Evolutionary conservation across 2,329 filamentous ascomycete genomes (phyloP).

Genomic region (Botrytis squamosa): DNA sequence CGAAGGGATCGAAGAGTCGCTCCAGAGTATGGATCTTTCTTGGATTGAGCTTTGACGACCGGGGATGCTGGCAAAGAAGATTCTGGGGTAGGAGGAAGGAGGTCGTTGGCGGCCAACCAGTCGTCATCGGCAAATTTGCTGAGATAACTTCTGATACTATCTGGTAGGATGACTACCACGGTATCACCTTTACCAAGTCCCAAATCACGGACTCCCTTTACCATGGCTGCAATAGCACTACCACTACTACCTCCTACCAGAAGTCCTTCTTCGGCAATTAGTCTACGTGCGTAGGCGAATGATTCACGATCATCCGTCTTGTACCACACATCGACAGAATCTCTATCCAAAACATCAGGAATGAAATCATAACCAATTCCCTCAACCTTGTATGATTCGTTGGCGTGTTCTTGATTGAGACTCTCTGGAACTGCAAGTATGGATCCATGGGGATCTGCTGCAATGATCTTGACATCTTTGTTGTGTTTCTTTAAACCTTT

Average conservation of each 20-base stretch:
- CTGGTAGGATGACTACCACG: conserved; percentile 86
- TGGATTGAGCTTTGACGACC: conserved; percentile 42
- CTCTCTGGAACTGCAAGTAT: conserved; percentile 79
- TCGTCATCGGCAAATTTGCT: conserved; percentile 99
- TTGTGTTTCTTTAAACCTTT: conserved; percentile 86
- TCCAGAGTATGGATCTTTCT: conserved; percentile 67
- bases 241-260: conserved; percentile 92
- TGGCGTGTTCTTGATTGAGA: conserved; percentile 76
- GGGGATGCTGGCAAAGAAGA: conserved; percentile 43
- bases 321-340: conserved; percentile 88
- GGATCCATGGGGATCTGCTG: conserved; percentile 88
- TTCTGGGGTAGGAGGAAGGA: conserved; percentile 64
- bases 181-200: conserved; percentile 79
- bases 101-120: conserved; percentile 95
- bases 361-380: conserved; percentile 99
- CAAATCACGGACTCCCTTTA: conserved; percentile 73
- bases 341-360: conserved; percentile 83
- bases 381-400: conserved; percentile 94
- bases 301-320: conserved; percentile 94
- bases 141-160: conserved; percentile 95
- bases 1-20: conserved; percentile 81
- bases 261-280: conserved; percentile 93
- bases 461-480: conserved; percentile 79
- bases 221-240: conserved; percentile 81
- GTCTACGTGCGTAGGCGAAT: conserved; percentile 81